Conservation (phyloP, 129 eudicot species). For the Solidago caesia region DNA sequence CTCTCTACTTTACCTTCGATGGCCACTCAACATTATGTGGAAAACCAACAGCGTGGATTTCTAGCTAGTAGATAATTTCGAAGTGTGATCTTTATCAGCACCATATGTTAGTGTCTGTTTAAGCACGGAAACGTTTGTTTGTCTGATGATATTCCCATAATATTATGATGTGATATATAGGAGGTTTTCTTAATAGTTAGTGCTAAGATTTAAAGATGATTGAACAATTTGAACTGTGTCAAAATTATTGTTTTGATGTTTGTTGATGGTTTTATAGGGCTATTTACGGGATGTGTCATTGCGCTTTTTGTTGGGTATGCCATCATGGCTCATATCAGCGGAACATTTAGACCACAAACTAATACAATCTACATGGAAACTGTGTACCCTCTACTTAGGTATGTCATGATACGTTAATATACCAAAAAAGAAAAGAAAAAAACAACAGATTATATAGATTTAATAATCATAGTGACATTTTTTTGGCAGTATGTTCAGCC, state of each 20-base stretch:
- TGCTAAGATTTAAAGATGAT: not conserved
- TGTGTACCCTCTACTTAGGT: slow-evolving; percentile 94
- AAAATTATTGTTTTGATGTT: not conserved
- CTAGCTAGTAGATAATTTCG: slow-evolving; percentile 19
- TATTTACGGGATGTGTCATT: slow-evolving; percentile 81
- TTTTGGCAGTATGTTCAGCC: slow-evolving; percentile 88
- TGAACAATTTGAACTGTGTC: not conserved
- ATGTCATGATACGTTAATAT: slow-evolving; percentile 26
- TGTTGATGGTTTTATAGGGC: slow-evolving; percentile 46
- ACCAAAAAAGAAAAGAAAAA: too few relatives aligned
- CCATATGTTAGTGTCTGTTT: slow-evolving; percentile 26
- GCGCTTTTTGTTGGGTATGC: slow-evolving; percentile 76
- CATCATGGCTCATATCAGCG: slow-evolving; percentile 81
- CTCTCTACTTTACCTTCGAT: slow-evolving; percentile 29
- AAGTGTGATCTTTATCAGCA: slow-evolving; percentile 44
- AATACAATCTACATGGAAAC: slow-evolving; percentile 96
- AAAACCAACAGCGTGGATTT: slow-evolving; percentile 32
- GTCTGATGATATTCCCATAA: slow-evolving; percentile 16
- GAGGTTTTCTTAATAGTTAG: not conserved
- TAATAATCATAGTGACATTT: slow-evolving; percentile 1
- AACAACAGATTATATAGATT: not conserved
- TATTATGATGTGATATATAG: slow-evolving; percentile 5
- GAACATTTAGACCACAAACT: slow-evolving; percentile 69
- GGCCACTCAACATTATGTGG: slow-evolving; percentile 32
- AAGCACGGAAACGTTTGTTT: slow-evolving; percentile 29